Percentiles rank a stretch among this genome's conserved stretches.
phyloP scores from a whole-genome alignment of 2,329 filamentous ascomycete genomes.

The Ceratocystis cubensis region DNA sequence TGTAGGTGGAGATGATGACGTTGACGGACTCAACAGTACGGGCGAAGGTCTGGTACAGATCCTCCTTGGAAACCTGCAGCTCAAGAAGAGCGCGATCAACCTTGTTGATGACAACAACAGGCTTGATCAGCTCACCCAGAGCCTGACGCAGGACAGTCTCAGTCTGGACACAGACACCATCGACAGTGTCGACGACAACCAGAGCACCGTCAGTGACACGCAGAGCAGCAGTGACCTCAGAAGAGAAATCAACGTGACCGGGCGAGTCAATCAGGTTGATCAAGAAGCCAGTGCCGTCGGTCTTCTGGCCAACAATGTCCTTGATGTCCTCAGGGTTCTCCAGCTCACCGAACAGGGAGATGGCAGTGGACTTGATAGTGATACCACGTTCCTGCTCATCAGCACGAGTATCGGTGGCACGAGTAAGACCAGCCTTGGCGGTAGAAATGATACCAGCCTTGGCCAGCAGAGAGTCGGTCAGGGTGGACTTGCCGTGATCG shows the following conservation, averaged over 20 bases:
- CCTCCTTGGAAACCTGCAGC: constrained; percentile 96
- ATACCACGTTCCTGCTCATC: constrained; percentile 99
- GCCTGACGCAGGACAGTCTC: constrained; percentile 99
- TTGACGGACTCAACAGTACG: constrained; percentile 99
- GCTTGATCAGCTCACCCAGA: constrained; percentile 99
- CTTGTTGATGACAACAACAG: constrained; percentile 99
- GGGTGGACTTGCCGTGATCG: constrained; percentile 99
- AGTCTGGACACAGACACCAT: constrained; percentile 99
- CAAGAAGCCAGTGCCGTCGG: constrained; percentile 90
- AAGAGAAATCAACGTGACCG: constrained; percentile 99
- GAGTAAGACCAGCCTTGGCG: constrained; percentile 88
- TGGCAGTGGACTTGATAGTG: constrained; percentile 99
- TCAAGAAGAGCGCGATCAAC: constrained; percentile 99
- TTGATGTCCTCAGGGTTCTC: constrained; percentile 74
- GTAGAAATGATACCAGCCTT: constrained; percentile 99
- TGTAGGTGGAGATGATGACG: constrained; percentile 98
- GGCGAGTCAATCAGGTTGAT: constrained; percentile 99
- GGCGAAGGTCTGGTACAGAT: constrained; percentile 98
- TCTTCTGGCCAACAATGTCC: constrained; percentile 81
- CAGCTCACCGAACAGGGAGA: constrained; percentile 88
- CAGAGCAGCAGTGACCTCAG: constrained; percentile 96
- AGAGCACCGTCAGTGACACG: constrained; percentile 99
- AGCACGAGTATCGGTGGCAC: constrained; percentile 91
- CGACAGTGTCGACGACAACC: constrained; percentile 98
- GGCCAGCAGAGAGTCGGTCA: constrained; percentile 98